Conservation (phyloP, 1,284 basidiomycete genomes). For the Sphagnurus paluster region DNA sequence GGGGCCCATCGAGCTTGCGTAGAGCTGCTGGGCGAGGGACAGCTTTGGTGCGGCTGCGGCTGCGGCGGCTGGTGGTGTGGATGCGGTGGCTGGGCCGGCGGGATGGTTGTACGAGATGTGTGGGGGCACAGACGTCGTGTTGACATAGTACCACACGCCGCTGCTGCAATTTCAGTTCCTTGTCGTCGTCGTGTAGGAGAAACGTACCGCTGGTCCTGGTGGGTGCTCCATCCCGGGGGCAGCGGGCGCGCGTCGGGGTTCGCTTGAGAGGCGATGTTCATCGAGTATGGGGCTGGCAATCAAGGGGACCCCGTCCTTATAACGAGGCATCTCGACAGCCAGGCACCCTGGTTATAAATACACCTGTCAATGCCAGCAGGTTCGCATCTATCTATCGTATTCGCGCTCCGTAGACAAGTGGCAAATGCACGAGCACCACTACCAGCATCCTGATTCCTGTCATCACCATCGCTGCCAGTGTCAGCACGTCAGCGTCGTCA, state of each 20-base stretch:
- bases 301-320: too few species aligned
- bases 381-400: too few species aligned
- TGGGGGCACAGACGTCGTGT: slow-evolving; percentile 27
- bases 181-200: neutral
- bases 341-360: too few species aligned
- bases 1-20: slow-evolving; percentile 4
- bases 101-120: slow-evolving; percentile 33
- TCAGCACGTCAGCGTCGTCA: too few species aligned
- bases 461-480: too few species aligned
- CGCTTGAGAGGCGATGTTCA: too few species aligned
- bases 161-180: neutral
- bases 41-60: neutral
- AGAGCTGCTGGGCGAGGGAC: slow-evolving; percentile 8
- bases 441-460: too few species aligned
- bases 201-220: slow-evolving; percentile 34
- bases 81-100: slow-evolving; percentile 12
- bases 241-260: slow-evolving; percentile 32
- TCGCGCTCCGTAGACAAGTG: too few species aligned
- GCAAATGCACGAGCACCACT: too few species aligned
- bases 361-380: too few species aligned
- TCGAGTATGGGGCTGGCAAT: too few species aligned
- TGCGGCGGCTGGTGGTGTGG: slow-evolving; percentile 6
- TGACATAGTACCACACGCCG: slow-evolving; percentile 27
- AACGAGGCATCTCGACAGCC: too few species aligned
- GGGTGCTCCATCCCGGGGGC: slow-evolving; percentile 35